These are phyloP conservation scores for Nicotiana noctiflora DNA, from an alignment of 257 asterid species.

Conservation along the genomic window DNA sequence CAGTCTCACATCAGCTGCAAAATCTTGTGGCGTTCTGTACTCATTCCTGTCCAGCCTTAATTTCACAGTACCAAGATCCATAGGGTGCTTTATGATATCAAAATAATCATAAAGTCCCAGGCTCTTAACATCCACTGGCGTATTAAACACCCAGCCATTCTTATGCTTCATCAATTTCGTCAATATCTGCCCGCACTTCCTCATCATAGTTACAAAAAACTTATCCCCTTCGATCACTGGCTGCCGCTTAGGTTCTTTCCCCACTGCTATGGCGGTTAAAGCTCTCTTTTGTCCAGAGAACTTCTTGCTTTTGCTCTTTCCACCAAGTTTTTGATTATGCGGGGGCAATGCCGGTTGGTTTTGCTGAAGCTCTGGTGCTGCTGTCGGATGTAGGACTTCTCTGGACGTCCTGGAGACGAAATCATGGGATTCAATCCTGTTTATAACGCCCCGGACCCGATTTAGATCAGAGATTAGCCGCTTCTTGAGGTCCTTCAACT, in stretches of 20 bases:
- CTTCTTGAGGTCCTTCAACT: constrained; percentile 17
- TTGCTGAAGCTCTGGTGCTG: background rate
- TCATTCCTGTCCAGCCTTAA: constrained; percentile 9
- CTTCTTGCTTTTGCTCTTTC: background rate
- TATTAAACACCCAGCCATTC: constrained; percentile 13
- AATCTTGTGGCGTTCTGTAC: constrained; percentile 19
- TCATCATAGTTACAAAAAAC: constrained; percentile 11
- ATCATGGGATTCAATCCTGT: constrained; percentile 9
- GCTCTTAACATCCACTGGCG: constrained; percentile 23
- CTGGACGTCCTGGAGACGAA: background rate
- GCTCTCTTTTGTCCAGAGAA: constrained; percentile 14
- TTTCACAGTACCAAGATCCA: constrained; percentile 36
- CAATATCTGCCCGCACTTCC: constrained; percentile 20
- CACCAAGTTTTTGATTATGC: background rate
- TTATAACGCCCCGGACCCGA: constrained; percentile 17
- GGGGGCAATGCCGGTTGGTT: background rate
- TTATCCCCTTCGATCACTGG: constrained; percentile 1
- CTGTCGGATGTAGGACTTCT: background rate
- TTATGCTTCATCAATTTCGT: constrained; percentile 17
- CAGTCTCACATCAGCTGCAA: constrained; percentile 33
- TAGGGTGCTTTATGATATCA: constrained; percentile 24
- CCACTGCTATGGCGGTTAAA: background rate
- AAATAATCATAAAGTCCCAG: constrained; percentile 22
- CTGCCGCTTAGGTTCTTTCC: background rate
- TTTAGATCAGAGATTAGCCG: constrained; percentile 18